Evolutionary conservation across 2,329 filamentous ascomycete genomes (phyloP).

Genomic region (Elsinoe perseae): DNA sequence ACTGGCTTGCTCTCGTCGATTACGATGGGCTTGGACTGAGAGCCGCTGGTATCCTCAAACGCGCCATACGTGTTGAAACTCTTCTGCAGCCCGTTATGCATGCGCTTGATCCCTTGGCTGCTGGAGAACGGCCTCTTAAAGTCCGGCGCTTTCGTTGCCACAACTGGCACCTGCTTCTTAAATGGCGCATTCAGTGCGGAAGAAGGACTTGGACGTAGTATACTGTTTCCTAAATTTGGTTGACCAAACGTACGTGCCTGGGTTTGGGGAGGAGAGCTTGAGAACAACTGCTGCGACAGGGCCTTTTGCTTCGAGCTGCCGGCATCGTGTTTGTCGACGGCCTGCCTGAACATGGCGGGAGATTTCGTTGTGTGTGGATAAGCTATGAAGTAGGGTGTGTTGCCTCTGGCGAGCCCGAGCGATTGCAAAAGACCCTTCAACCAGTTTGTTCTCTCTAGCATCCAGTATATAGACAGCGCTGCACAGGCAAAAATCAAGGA

Average conservation of each 20-base stretch:
- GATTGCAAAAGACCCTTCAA: constrained; percentile 15
- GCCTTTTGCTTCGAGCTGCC: constrained; percentile 20
- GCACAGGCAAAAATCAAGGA: neutral
- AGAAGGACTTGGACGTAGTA: constrained; percentile 27
- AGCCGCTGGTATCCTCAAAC: constrained; percentile 30
- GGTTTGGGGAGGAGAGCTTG: constrained; percentile 49
- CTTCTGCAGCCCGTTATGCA: constrained; percentile 41
- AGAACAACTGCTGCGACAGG: constrained; percentile 49
- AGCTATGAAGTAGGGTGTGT: neutral
- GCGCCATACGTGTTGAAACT: constrained; percentile 32
- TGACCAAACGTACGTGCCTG: constrained; percentile 33
- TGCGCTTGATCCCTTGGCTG: constrained; percentile 36
- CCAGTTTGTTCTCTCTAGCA: constrained; percentile 7
- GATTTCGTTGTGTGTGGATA: neutral
- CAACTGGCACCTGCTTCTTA: constrained; percentile 18
- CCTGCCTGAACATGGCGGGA: constrained; percentile 13
- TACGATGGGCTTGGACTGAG: constrained; percentile 25
- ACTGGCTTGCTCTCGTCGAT: constrained; percentile 36
- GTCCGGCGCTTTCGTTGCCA: neutral
- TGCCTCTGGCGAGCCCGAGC: constrained; percentile 4
- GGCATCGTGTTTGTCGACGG: constrained; percentile 19
- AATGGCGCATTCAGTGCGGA: constrained; percentile 24
- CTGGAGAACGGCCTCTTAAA: neutral
- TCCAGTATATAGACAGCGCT: constrained; percentile 3
- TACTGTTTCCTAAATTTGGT: constrained; percentile 29